phyloP scores from a whole-genome alignment of 202 grass and related monocot genomes.

The Elaeis oleifera region DNA sequence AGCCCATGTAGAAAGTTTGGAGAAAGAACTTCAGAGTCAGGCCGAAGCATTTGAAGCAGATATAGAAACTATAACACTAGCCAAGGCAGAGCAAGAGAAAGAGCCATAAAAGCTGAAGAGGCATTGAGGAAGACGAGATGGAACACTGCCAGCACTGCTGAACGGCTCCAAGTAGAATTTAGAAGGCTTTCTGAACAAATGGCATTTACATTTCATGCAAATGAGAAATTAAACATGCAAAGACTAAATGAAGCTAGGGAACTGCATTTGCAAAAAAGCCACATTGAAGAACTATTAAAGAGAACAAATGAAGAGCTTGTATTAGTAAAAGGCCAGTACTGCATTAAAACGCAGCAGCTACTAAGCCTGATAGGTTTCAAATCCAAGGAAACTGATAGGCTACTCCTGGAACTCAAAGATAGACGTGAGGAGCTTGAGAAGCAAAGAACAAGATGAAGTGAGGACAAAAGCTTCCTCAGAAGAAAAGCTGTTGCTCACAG shows the following conservation, averaged over 20 bases:
- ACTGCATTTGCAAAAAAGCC: constrained; percentile 53
- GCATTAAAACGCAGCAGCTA: constrained; percentile 56
- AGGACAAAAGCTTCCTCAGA: constrained; percentile 48
- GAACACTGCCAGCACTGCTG: constrained; percentile 56
- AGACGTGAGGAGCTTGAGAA: constrained; percentile 50
- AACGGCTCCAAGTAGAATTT: constrained; percentile 73
- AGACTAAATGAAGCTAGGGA: constrained; percentile 63
- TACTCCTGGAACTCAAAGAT: constrained; percentile 47
- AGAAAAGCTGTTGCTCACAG: constrained; percentile 45
- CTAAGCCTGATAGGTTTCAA: constrained; percentile 75
- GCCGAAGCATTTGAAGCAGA: constrained; percentile 73
- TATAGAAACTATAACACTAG: constrained; percentile 39
- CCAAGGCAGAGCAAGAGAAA: constrained; percentile 77
- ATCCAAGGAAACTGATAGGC: constrained; percentile 65
- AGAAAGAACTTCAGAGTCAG: constrained; percentile 67
- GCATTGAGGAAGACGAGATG: constrained; percentile 58
- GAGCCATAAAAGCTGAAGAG: constrained; percentile 75
- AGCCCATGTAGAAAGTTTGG: constrained; percentile 60
- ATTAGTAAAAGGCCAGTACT: constrained; percentile 43
- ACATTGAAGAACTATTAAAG: constrained; percentile 53
- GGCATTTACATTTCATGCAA: constrained; percentile 60
- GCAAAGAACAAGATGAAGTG: constrained; percentile 45
- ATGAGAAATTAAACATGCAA: constrained; percentile 63
- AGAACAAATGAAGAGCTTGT: constrained; percentile 49
- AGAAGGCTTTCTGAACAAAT: constrained; percentile 62